Base-by-base conservation (phyloP, 495 filamentous ascomycete species). In the Hypoxylon fuscum region DNA sequence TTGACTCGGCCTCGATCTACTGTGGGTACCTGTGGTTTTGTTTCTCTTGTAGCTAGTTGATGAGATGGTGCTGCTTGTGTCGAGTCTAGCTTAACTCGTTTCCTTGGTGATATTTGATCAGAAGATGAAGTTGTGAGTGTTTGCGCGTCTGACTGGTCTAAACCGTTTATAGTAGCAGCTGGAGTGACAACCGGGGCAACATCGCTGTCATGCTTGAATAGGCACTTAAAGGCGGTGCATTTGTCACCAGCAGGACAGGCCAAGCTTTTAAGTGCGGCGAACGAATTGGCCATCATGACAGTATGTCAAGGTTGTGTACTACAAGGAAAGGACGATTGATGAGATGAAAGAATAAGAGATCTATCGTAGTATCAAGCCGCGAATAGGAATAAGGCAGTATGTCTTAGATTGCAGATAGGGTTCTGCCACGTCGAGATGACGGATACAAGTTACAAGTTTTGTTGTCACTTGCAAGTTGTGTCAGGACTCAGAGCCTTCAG, bases 201-300 rank as follows among this genome's bases (percentile, higher is more conserved):
- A 50, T 69, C 63, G 35, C 77, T 78, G 22, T 59, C 56, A 48
- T 82, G 79, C 22, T 74, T 70, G 38, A 74, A 80, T 11, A 72
- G 70, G 62, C 79, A 82, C 10, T 68, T 55, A 25, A 75, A 66
- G 11, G 72, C 69, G 17, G 62, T 71, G 61, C 79, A 82, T 3
- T 44, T 55, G 58, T 85, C 74, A 12, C 83, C 81, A 44, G 83
- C 72, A 0, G 90, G 89, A 70, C 90, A 94, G 23, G 81, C 74
- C 22, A 91, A 77, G 22, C 77, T 77, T 62, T 82, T 86, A 72
- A 93, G 89, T 25, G 87, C 74, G 3, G 85, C 85, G 10, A 88
- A 77, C 5, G 88, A 76, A 11, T 82, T 75, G 64, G 90, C 90
- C 90, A 93, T 93, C 5, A 62, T 76, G 54, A 54, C 20, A 54